Evolutionary conservation across 306 rosid genomes (phyloP), one percentile per base, ranked within the genome.

Genomic region (Hippophae tibetana): DNA sequence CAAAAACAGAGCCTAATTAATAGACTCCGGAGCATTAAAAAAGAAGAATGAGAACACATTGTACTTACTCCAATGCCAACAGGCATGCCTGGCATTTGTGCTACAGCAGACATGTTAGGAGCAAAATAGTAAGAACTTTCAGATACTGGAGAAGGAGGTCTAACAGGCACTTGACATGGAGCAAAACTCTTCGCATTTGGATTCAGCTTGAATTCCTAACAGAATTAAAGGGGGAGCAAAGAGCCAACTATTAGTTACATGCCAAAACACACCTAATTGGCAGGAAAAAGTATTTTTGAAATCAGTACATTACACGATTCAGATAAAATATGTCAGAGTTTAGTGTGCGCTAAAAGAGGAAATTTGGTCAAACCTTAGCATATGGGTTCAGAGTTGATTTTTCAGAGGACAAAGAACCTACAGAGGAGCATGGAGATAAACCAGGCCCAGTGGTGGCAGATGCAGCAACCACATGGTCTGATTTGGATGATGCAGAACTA

Each of bases 131-230:
- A 85, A 57, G 96, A 79, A 57, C 89, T 79, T 69, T 92, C 99
- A 52, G 90, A 65, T 54, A 72, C 95, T 0, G 95, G 99, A 60
- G 99, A 92, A 18, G 74, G 89, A 56, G 88, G 85, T 83, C 99
- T 83, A 63, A 79, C 84, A 54, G 90, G 86, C 40, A 78, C 7
- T 72, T 74, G 89, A 52, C 86, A 78, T 57, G 99, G 99, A 47
- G 76, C n/a, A 41, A 85, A 92, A 80, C 93, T 87, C 90, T 85
- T 92, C 6, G 99, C 99, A 76, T 88, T 79, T 43, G 99, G 96
- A 72, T 92, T 92, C 75, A 87, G 81, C 76, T 68, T 92, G 74
- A 92, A 92, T 65, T 92, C 99, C 99, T 92, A 71, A 71, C 10
- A 69, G 72, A 57, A 71, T 54, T n/a, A 46, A 52, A 23, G 11